phyloP scores from a whole-genome alignment of 257 asterid genomes.

The Linderniella brevidens region DNA sequence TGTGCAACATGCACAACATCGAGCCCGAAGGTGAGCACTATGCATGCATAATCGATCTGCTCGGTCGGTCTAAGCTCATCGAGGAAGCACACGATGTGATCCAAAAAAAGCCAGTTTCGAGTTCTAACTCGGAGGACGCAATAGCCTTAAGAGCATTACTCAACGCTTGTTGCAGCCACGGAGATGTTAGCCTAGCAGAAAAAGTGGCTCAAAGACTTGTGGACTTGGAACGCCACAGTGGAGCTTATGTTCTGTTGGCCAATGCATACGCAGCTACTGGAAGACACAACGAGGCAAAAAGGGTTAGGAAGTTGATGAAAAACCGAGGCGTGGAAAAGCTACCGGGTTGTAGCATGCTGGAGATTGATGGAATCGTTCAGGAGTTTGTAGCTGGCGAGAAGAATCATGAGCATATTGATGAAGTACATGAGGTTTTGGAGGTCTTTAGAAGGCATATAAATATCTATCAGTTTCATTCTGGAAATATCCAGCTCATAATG shows the following conservation, averaged over 20 bases:
- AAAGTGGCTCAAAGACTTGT: conserved; percentile 40
- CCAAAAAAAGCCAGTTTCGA: conserved; percentile 21
- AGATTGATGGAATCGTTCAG: conserved; percentile 39
- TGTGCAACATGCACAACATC: conserved; percentile 33
- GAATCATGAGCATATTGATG: conserved; percentile 19
- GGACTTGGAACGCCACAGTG: conserved; percentile 39
- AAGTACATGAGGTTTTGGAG: conserved; percentile 19
- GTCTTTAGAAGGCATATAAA: conserved; percentile 19
- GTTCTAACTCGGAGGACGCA: conserved; percentile 25
- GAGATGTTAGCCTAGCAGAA: conserved; percentile 34
- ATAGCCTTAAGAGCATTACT: conserved; percentile 64
- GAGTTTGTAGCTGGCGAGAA: conserved; percentile 58
- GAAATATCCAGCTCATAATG: too few species aligned
- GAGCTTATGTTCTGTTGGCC: conserved; percentile 52
- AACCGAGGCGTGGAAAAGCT: conserved; percentile 39
- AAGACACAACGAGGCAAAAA: conserved; percentile 26
- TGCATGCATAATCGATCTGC: conserved; percentile 51
- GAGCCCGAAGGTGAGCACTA: conserved; percentile 50
- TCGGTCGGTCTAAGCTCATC: conserved; percentile 30
- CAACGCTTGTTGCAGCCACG: conserved; percentile 33
- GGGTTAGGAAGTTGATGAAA: conserved; percentile 39
- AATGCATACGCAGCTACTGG: conserved; percentile 27
- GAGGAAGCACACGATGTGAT: conserved; percentile 39
- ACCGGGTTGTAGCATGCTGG: conserved; percentile 68
- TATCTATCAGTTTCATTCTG: conserved; percentile 1